Evolutionary conservation across 2,329 filamentous ascomycete genomes (phyloP).

Genomic region (Neopestalotiopsis sp.): DNA sequence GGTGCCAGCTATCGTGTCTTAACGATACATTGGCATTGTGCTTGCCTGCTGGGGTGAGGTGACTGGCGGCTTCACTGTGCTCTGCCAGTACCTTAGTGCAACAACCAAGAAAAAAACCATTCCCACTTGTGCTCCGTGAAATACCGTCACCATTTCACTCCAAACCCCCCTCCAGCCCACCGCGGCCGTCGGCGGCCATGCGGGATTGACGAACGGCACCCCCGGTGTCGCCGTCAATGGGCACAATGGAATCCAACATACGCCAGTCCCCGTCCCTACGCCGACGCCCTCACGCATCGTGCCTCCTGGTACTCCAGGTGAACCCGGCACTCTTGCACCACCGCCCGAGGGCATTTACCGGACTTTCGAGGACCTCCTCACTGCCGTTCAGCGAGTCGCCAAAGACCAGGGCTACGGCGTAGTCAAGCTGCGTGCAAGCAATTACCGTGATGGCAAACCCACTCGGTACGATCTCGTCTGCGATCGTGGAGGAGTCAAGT

Average conservation of each 20-base stretch:
- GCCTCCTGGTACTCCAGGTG: constrained; percentile 22
- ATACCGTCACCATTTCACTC: constrained; percentile 41
- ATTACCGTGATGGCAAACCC: constrained; percentile 67
- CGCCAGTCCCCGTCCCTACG: constrained; percentile 21
- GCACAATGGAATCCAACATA: constrained; percentile 19
- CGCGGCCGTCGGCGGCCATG: constrained; percentile 38
- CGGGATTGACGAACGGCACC: constrained; percentile 27
- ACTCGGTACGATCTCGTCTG: constrained; percentile 68
- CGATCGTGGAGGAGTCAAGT: constrained; percentile 68
- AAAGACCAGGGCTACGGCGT: constrained; percentile 68
- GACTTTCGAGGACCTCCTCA: constrained; percentile 63
- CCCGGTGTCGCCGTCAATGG: constrained; percentile 31
- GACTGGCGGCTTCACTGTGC: neutral
- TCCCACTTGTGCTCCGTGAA: constrained; percentile 17
- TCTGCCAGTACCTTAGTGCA: neutral
- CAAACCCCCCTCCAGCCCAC: constrained; percentile 31
- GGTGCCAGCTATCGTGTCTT: neutral
- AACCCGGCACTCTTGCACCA: constrained; percentile 48
- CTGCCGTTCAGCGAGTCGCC: constrained; percentile 61
- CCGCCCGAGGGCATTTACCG: constrained; percentile 66
- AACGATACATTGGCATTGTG: neutral
- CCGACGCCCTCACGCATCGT: constrained; percentile 18
- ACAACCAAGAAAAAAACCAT: neutral
- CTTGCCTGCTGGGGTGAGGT: constrained; percentile 7
- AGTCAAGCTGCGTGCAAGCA: constrained; percentile 66